These are phyloP conservation scores for Candida sithepensis DNA, from an alignment of 805 yeast genomes.

Conservation along the genomic window DNA sequence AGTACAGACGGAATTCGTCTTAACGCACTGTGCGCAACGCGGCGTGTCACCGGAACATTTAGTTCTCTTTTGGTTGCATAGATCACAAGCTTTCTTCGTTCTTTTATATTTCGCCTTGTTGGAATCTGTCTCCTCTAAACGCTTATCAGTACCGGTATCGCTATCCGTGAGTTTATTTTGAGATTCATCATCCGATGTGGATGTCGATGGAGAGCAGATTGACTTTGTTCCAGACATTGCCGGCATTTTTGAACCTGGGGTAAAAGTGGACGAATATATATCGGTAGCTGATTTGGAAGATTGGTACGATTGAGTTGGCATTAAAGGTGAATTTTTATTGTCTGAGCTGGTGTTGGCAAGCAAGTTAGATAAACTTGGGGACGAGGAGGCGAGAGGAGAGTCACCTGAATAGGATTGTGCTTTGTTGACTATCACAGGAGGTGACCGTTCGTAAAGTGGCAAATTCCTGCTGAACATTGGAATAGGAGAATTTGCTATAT, in stretches of 20 bases:
- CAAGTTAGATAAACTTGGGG: neutral
- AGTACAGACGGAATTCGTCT: constrained; percentile 33
- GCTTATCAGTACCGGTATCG: neutral
- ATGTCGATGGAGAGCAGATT: neutral
- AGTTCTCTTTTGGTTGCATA: constrained; percentile 43
- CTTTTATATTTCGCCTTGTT: constrained; percentile 13
- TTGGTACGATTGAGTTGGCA: neutral
- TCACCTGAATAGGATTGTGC: neutral
- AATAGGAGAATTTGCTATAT: neutral
- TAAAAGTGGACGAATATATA: neutral
- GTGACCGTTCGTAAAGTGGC: neutral
- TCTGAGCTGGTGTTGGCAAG: neutral
- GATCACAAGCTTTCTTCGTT: constrained; percentile 42
- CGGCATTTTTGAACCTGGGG: neutral
- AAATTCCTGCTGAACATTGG: neutral
- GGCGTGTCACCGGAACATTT: constrained; percentile 47
- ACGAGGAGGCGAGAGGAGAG: neutral
- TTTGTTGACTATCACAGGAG: neutral
- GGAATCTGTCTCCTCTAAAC: neutral
- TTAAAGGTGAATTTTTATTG: neutral
- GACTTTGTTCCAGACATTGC: neutral
- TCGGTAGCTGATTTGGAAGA: neutral
- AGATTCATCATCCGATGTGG: neutral
- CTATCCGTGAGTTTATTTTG: neutral
- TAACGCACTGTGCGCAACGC: constrained; percentile 37